phyloP scores from a whole-genome alignment of 164 flowering plant genomes.

The Kalanchoe fedtschenkoi region DNA sequence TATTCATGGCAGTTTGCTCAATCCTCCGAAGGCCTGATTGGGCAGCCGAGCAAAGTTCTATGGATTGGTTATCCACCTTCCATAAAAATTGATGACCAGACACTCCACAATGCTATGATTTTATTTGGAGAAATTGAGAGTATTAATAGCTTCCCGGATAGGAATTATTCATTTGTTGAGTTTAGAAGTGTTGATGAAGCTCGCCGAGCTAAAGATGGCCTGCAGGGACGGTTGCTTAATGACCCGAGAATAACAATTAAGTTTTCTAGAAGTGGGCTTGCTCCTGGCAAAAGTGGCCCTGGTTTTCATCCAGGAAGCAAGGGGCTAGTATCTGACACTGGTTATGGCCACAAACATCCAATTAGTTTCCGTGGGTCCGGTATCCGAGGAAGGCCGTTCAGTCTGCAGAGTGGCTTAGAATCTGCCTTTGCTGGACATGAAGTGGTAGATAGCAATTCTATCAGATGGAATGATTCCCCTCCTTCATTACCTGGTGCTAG shows the following conservation, averaged over 20 bases:
- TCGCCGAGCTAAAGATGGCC: conserved; percentile 80
- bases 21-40: conserved; percentile 29
- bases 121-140: conserved; percentile 92
- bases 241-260: conserved; percentile 79
- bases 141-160: conserved; percentile 62
- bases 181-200: conserved; percentile 96
- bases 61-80: conserved; percentile 90
- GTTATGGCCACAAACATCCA: conserved; percentile 27
- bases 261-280: conserved; percentile 62
- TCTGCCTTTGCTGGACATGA: conserved; percentile 35
- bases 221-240: conserved; percentile 82
- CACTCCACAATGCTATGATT: conserved; percentile 96
- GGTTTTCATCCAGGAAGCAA: conserved; percentile 24
- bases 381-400: conserved; percentile 44
- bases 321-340: conserved; percentile 51
- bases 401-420: conserved; percentile 42
- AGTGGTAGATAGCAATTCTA: conserved; percentile 3
- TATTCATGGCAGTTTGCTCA: conserved; percentile 27
- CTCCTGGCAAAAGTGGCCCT: conserved; percentile 46
- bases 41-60: conserved; percentile 65
- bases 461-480: neutral
- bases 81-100: conserved; percentile 74
- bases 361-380: conserved; percentile 32
- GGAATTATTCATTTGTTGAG: conserved; percentile 76
- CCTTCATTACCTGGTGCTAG: conserved; percentile 25